Evolutionary conservation across 768 basidiomycete genomes (phyloP).

Genomic region (Lentinula sp.): DNA sequence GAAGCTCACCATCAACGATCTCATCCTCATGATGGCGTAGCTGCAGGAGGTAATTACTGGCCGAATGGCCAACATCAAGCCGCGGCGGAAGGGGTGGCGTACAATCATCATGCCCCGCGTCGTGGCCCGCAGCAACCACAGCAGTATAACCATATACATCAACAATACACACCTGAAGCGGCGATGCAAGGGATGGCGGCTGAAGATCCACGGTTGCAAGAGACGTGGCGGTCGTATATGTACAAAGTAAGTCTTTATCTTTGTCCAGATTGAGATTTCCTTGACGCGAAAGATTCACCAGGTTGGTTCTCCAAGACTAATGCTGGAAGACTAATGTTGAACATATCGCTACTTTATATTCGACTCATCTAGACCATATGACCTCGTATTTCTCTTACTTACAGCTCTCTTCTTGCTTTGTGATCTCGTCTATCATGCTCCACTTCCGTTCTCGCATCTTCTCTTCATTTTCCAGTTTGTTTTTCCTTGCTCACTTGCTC

Average conservation of each 20-base stretch:
- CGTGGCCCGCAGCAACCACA: background rate
- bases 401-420: background rate
- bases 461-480: background rate
- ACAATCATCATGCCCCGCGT: background rate
- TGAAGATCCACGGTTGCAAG: conserved; percentile 52
- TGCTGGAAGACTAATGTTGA: conserved; percentile 28
- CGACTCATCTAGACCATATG: background rate
- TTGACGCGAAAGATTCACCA: conserved; percentile 9
- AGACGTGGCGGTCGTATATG: conserved; percentile 70
- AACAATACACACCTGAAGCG: conserved; percentile 42
- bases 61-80: background rate
- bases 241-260: conserved; percentile 33
- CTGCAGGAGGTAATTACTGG: background rate
- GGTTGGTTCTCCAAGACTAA: conserved; percentile 38
- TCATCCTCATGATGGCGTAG: background rate
- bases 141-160: conserved; percentile 9
- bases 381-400: background rate
- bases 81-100: background rate
- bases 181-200: conserved; percentile 42
- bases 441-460: background rate
- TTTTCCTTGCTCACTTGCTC: background rate
- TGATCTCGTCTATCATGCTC: background rate
- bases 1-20: background rate
- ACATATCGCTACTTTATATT: background rate
- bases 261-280: background rate